Percentiles rank a stretch among this genome's conserved stretches.
Evolutionary conservation across 2,329 filamentous ascomycete species (phyloP).

Genomic region (Claviceps sp.): DNA sequence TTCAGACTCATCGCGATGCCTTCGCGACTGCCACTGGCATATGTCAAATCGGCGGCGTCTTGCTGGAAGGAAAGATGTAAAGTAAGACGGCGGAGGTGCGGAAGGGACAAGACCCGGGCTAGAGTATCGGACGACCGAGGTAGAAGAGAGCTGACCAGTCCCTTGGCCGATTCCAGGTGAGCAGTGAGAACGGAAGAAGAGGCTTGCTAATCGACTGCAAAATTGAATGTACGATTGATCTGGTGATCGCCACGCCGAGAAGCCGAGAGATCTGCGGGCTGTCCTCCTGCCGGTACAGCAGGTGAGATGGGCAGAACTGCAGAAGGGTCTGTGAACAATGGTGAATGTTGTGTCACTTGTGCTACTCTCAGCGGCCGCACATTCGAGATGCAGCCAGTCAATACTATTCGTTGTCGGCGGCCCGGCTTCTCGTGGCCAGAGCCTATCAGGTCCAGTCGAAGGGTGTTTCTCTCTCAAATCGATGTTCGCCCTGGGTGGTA

Average conservation of each 20-base stretch:
- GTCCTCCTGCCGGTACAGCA: background rate
- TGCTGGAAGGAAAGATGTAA: no score
- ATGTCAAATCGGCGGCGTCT: background rate
- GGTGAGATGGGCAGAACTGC: background rate
- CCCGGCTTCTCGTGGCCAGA: background rate
- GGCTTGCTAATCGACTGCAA: background rate
- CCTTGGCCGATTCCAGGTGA: background rate
- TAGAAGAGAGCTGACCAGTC: background rate
- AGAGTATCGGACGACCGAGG: background rate
- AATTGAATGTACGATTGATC: background rate
- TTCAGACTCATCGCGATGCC: conserved; percentile 7
- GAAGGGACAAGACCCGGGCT: background rate
- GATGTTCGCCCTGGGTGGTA: background rate
- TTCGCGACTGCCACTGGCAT: background rate
- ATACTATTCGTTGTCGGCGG: background rate
- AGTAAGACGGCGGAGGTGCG: background rate
- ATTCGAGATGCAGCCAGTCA: background rate
- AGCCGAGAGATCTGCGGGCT: background rate
- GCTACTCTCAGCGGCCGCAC: background rate
- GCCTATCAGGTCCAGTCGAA: background rate
- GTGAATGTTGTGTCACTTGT: background rate
- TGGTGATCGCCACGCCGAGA: background rate
- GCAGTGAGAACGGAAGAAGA: background rate
- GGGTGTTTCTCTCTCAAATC: background rate
- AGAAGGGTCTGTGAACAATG: background rate